Percentiles rank a stretch among this genome's conserved stretches.
phyloP scores from a whole-genome alignment of 495 filamentous ascomycete genomes.

The Penicillium maclennaniae region DNA sequence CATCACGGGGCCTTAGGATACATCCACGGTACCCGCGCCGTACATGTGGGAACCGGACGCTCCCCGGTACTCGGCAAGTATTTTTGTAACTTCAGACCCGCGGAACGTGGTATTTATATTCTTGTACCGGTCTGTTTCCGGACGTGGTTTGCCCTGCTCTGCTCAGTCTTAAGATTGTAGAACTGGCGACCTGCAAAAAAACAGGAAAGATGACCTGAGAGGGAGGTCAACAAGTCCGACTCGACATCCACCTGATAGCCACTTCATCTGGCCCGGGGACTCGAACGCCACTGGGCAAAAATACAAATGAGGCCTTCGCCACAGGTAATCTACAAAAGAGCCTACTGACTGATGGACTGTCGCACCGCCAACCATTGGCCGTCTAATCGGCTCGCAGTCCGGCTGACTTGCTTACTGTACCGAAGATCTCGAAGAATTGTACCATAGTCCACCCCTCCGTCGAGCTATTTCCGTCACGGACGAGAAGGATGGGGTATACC shows the following conservation, averaged over 20 bases:
- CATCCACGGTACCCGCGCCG: conserved; percentile 25
- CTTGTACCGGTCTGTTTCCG: conserved; percentile 20
- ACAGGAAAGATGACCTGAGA: not conserved
- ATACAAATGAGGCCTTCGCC: not conserved
- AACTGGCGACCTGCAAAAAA: conserved; percentile 12
- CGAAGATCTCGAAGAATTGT: not conserved
- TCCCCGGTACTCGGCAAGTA: conserved; percentile 9
- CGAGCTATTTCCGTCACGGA: conserved; percentile 28
- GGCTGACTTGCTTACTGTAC: conserved; percentile 22
- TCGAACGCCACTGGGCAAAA: not conserved
- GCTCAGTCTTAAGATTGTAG: conserved; percentile 14
- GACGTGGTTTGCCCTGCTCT: conserved; percentile 31
- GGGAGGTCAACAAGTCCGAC: not conserved
- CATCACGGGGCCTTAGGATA: conserved; percentile 24
- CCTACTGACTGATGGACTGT: conserved; percentile 31
- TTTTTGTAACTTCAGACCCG: not conserved
- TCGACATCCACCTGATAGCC: not conserved
- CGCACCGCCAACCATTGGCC: conserved; percentile 20
- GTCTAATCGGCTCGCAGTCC: conserved; percentile 12
- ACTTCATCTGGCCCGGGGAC: not conserved
- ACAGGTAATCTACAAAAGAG: conserved; percentile 1
- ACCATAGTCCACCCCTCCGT: too few relatives aligned
- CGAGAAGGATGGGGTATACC: not conserved
- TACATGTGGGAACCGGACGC: conserved; percentile 12
- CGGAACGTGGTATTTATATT: not conserved